phyloP scores from a whole-genome alignment of 2,329 filamentous ascomycete species.

The Monosporascus sp. region DNA sequence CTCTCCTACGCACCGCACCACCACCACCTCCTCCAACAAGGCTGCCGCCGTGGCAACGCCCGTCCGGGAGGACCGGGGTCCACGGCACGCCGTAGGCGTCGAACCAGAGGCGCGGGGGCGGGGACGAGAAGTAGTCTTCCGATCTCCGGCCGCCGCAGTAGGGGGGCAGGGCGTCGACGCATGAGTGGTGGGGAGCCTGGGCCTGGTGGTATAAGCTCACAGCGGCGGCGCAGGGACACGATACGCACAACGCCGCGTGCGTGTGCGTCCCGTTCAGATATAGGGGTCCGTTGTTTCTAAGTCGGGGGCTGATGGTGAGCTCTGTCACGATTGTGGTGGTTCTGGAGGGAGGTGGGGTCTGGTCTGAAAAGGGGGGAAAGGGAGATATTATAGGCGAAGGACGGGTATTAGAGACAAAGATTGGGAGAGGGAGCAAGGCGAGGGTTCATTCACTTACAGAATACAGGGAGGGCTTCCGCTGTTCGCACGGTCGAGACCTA shows the following conservation, averaged over 20 bases:
- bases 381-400: neutral
- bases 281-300: neutral
- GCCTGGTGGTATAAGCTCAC: neutral
- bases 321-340: no score
- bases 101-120: neutral
- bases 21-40: neutral
- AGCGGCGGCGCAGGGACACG: neutral
- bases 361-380: neutral
- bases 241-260: neutral
- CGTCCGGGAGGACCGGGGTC: neutral
- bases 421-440: no score
- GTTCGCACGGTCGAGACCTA: neutral
- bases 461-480: neutral
- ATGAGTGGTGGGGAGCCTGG: neutral
- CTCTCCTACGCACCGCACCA: neutral
- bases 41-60: neutral
- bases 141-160: neutral
- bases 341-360: no score
- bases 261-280: neutral
- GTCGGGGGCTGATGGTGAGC: neutral
- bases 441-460: neutral
- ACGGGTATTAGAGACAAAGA: neutral
- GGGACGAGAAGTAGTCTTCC: conserved; percentile 1
- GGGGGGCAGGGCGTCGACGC: neutral
- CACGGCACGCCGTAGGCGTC: neutral